Base-by-base conservation (phyloP, 2,329 filamentous ascomycete species). In the Lachnellula cervina region DNA sequence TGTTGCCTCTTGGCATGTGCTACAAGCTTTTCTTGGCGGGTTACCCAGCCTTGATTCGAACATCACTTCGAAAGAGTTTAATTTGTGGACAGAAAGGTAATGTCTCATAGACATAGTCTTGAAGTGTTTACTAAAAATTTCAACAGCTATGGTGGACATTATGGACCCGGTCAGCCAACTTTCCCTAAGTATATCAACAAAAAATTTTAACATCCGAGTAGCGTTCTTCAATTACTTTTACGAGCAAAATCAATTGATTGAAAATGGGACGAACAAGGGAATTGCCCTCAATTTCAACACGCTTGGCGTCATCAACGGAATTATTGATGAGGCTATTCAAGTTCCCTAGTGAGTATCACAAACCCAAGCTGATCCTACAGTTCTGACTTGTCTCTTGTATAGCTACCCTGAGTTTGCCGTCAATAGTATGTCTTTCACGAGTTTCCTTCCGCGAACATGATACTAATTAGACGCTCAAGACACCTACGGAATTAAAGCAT, bases 251-350 rank as follows among this genome's bases (percentile, higher is more conserved):
- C 68, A 75, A 17, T 73, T 74, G 55, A 78, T 80, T n/a, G 64
- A 68, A 32, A 77, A 74, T 45, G 78, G 82, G 2, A 68, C 74
- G 1, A 59, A 80, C 1, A 64, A 76, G n/a, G 74, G 72, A 37
- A 82, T 80, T 2, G 71, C 84, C 3, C 78, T 87, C 45, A 77
- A 79, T 52, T 74, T 90, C 9, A 74, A 74, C 19, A 80, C 84
- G 0, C 70, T 90, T 0, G 86, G 86, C 34, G 84, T 90, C 56
- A 74, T 87, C 53, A 88, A 90, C 66, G 87, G 85, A 14, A 80
- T 84, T 56, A 73, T 89, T 38, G 87, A 90, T 64, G 75, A 79
- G 59, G 66, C 81, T 19, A 74, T 82, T 1, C 83, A 89, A 69
- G 73, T 74, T 40, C 59, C 62, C 23, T 53, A 57, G 62, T 64